phyloP scores from a whole-genome alignment of 2,329 filamentous ascomycete species.

The Apiospora koreana region DNA sequence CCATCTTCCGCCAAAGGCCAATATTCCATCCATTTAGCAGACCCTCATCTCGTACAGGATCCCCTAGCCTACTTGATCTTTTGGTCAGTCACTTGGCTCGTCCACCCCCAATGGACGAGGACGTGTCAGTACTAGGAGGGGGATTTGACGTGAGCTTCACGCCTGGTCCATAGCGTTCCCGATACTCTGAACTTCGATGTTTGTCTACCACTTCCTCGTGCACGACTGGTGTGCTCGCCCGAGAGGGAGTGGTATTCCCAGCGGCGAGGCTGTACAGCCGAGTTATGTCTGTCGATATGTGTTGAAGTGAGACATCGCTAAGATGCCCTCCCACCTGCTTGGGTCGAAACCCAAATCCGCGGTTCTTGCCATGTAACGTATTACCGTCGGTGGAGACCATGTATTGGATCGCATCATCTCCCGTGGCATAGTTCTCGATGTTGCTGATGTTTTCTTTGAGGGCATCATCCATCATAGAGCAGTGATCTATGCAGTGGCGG shows the following conservation, averaged over 20 bases:
- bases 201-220: neutral
- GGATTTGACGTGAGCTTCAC: neutral
- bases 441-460: conserved; percentile 1
- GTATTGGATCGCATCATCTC: neutral
- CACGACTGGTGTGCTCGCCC: neutral
- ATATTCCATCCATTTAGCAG: too few species aligned
- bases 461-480: neutral
- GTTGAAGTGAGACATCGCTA: neutral
- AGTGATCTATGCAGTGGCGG: neutral
- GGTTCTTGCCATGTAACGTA: neutral
- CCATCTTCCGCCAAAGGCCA: too few species aligned
- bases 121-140: neutral
- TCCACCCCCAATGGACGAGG: too few species aligned
- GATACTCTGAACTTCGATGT: neutral
- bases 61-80: too few species aligned
- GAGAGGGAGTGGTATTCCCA: neutral
- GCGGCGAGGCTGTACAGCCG: neutral
- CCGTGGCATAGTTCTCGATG: neutral
- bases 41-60: too few species aligned
- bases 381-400: neutral
- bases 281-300: neutral
- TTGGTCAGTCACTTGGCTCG: too few species aligned
- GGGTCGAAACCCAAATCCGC: neutral
- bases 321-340: neutral
- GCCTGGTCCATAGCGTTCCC: neutral